Base-by-base conservation (phyloP, 257 asterid genomes). In the Solanum paucissectum region DNA sequence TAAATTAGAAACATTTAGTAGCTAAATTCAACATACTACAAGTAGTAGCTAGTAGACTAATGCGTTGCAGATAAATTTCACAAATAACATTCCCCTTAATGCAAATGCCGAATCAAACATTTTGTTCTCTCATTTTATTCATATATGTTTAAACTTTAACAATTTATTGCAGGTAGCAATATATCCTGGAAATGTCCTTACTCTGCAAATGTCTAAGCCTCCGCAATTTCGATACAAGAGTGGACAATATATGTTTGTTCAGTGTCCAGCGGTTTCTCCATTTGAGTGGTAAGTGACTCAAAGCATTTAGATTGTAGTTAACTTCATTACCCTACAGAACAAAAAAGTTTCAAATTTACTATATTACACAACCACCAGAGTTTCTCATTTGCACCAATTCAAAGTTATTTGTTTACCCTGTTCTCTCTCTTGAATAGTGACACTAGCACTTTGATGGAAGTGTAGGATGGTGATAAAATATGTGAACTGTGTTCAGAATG, bases 221-320 rank as follows among this genome's bases (percentile, higher is more conserved):
- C 90, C 94, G 5, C 97, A 93, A 60, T 96, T 93, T 42, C 92
- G 87, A 87, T 93, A 95, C 81, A 95, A 91, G 94, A 96, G 99
- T 87, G 99, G 99, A 83, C 99, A 96, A 86, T 95, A 96, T 94
- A 94, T 96, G 96, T 96, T 96, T 87, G 98, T 95, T 88, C 98
- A 96, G 88, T 96, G 99, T 87, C 98, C 99, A n/a, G 93, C 94
- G 10, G 98, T 96, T 89, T 96, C 99, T 85, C 98, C 98, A 90
- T 93, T 96, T 49, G 99, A 96, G 91, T 96, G 99, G 99, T 96
- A 90, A 91, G 73, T 73, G 75, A 9, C 9, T 46, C 85, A 7
- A 85, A 62, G 81, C 42, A 27, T 66, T 66, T 85, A 32, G 9
- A 27, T 62, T 66, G 10, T 29, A 44, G 29, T 84, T 36, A 60